A percentile compares a stretch with the other conserved stretches of the same genome.
phyloP scores from a whole-genome alignment of 2,329 filamentous ascomycete species.

The Nemania bipapillata region DNA sequence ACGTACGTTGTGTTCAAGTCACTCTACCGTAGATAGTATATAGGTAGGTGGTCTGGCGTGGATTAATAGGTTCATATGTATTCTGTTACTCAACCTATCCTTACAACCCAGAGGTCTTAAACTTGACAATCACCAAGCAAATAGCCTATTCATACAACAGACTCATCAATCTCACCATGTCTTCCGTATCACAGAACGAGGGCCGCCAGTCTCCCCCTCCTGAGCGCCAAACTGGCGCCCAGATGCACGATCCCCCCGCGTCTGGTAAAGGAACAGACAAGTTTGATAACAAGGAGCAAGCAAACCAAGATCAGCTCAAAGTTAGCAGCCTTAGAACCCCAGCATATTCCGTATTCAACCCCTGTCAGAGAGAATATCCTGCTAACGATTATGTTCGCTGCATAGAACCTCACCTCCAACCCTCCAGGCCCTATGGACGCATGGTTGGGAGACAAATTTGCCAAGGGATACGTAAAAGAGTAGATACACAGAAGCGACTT shows the following conservation, averaged over 20 bases:
- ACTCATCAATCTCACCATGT: constrained; percentile 65
- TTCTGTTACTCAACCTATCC: neutral
- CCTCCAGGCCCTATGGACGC: constrained; percentile 73
- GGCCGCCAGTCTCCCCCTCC: constrained; percentile 83
- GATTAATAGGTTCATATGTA: neutral
- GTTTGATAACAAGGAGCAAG: constrained; percentile 63
- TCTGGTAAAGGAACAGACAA: constrained; percentile 68
- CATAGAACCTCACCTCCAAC: constrained; percentile 69
- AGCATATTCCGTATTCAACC: neutral
- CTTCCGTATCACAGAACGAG: constrained; percentile 56
- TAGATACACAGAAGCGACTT: neutral
- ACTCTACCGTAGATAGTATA: neutral
- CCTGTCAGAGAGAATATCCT: too few relatives aligned
- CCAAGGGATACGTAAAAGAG: constrained; percentile 55
- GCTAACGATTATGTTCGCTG: neutral
- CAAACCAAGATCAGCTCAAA: constrained; percentile 64
- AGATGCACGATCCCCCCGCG: constrained; percentile 69
- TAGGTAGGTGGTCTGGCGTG: neutral
- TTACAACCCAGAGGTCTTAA: neutral
- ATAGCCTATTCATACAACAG: neutral
- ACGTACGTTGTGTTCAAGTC: constrained; percentile 10
- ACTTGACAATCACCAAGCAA: neutral
- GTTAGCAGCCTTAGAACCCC: constrained; percentile 53
- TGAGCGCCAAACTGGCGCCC: constrained; percentile 71
- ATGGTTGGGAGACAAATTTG: constrained; percentile 68